Evolutionary conservation across 495 filamentous ascomycete species (phyloP).

Genomic region (Penicillium parvum): DNA sequence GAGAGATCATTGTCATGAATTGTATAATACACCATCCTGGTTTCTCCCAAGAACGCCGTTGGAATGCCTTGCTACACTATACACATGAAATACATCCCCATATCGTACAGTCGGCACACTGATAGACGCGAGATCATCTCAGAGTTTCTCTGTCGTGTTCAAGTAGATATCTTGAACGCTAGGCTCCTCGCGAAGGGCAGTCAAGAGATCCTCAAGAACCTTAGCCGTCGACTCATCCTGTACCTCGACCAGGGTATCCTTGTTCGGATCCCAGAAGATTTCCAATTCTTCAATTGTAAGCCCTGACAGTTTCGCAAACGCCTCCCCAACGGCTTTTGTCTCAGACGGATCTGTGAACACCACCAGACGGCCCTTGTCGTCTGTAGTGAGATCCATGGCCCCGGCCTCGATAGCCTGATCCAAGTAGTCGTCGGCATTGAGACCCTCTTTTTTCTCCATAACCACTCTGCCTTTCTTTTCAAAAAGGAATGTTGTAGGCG

Average conservation of each 20-base stretch:
- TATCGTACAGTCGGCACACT: too few relatives aligned
- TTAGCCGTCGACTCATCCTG: conserved; percentile 50
- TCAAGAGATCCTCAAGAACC: conserved; percentile 44
- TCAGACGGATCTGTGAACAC: conserved; percentile 70
- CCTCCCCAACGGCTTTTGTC: conserved; percentile 61
- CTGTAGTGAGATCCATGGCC: conserved; percentile 71
- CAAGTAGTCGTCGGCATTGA: conserved; percentile 68
- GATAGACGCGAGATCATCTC: not conserved
- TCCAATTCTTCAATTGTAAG: conserved; percentile 65
- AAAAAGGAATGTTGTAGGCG: conserved; percentile 80
- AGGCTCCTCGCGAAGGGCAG: conserved; percentile 50
- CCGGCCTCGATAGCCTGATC: conserved; percentile 84
- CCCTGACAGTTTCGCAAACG: conserved; percentile 51
- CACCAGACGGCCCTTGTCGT: conserved; percentile 64
- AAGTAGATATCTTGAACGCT: conserved; percentile 66
- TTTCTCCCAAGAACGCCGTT: conserved; percentile 10
- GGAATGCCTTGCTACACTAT: conserved; percentile 14
- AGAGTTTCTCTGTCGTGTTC: conserved; percentile 45
- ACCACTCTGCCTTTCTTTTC: conserved; percentile 67
- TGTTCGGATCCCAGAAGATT: conserved; percentile 81
- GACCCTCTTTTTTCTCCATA: conserved; percentile 58
- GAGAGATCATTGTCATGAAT: not conserved
- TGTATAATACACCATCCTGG: not conserved
- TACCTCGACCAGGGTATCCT: conserved; percentile 63
- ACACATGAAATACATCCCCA: conserved; percentile 26